Evolutionary conservation across 306 rosid genomes (phyloP).

Genomic region (Rubus idaeus): DNA sequence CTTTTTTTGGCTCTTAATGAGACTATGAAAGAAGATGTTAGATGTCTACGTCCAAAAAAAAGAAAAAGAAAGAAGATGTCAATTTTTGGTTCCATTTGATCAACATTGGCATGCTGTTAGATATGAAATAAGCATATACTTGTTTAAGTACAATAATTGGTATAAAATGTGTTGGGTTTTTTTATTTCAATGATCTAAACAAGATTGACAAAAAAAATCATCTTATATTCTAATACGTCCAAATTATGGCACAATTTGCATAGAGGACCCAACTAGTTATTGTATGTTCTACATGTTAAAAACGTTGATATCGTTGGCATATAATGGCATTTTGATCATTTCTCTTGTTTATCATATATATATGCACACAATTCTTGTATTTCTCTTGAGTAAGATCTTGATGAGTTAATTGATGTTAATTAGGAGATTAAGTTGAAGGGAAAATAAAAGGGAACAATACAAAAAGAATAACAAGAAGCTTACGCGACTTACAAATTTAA

Average conservation of each 20-base stretch:
- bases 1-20: neutral
- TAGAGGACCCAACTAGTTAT: neutral
- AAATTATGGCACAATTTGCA: conserved; percentile 1
- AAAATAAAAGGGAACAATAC: neutral
- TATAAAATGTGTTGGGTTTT: neutral
- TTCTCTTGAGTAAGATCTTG: neutral
- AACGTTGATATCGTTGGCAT: neutral
- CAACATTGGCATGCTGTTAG: conserved; percentile 22
- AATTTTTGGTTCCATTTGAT: conserved; percentile 9
- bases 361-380: neutral
- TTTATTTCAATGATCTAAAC: neutral
- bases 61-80: conserved; percentile 1
- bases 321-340: neutral
- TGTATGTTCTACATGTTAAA: neutral
- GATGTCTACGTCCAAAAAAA: too few species aligned
- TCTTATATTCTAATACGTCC: neutral
- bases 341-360: neutral
- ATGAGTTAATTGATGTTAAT: neutral
- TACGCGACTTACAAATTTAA: too few species aligned
- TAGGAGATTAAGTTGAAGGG: neutral
- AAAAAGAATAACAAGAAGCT: too few species aligned
- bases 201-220: conserved; percentile 5
- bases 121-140: too few species aligned
- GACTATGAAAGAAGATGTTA: too few species aligned
- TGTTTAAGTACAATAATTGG: neutral